Evolutionary conservation across 2,329 filamentous ascomycete species (phyloP), one percentile per base, ranked within the genome.

Genomic region (Aplosporella prunicola): DNA sequence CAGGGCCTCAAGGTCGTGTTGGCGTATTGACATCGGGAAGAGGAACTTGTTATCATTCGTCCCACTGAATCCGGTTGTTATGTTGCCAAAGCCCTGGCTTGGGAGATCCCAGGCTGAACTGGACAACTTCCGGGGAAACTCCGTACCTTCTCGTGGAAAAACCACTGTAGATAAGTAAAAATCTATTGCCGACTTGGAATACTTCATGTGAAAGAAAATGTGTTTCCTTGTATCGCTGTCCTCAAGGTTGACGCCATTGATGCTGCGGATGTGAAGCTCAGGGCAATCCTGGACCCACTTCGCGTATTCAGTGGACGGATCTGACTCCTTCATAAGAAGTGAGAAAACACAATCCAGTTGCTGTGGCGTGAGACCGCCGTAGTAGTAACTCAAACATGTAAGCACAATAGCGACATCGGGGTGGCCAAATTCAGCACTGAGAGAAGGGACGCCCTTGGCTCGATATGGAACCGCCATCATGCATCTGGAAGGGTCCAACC

Each of bases 81-180:
- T 20, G 3, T 11, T 5, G 5, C 14, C 20, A n/a, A n/a, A n/a
- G 16, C 7, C 17, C 5, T 8, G 8, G 11, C 25, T 34, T 8
- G 68, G 63, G 13, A 84, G 58, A 42, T 85, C 78, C 80, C 79
- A 85, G 0, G 77, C 79, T 0, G 78, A 83, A 0, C 75, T 67
- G 0, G 73, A 76, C 0, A 85, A 55, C 42, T 82, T 84, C 7
- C 65, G 39, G 0, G 71, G 69, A 32, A 82, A 85, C 41, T 82
- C 72, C 15, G 69, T 76, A 43, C 74, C 68, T 15, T 78, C 70
- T 20, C 67, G 74, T 0, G 76, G 66, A 43, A 84, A 84, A 0
- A 80, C 69, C 0, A 78, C 49, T 5, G 64, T 52, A 0, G 57
- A 53, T 0, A 88, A 52, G 47, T 72, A 87, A 45, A 76, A 85